Evolutionary conservation across 495 filamentous ascomycete species (phyloP), one percentile per base, ranked within the genome.

Genomic region (Penicillium daleae): DNA sequence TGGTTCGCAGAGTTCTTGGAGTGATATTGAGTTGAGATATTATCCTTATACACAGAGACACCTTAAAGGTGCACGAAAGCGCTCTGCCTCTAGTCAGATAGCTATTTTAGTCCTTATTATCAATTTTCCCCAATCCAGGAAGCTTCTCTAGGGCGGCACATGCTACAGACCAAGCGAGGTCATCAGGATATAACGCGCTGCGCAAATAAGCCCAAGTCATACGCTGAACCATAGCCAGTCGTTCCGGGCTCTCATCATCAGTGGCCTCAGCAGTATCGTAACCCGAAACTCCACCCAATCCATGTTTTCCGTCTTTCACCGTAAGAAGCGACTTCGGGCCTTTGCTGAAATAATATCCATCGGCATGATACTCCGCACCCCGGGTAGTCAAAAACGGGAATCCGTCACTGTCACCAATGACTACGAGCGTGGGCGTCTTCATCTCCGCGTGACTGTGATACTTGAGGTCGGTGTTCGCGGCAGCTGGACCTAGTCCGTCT

Each of bases 191-290:
- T 1, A 82, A 65, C 27, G 64, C 65, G 48, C 70, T 79, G 44
- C 71, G 65, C 49, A 80, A 62, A 62, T 80, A 82, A 12, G 79
- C 77, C 71, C 65, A 73, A 8, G 78, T 75, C 61, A 79, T 58
- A 35, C 78, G 67, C 61, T 78, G 78, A 10, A 79, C 76, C 3
- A 71, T 51, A 0, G 37, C 72, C 37, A 82, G 59, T 35, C 65
- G 64, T 53, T 77, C 65, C 2, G 76, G 76, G 31, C 73, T 74
- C 66, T 79, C 79, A 56, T 82, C 77, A 61, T 69, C 33, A 1
- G 73, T 70, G 3, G 64, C 56, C 64, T 80, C 79, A 3, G n/a
- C 54, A 8, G 71, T 66, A 57, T 80, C 77, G 73, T 74, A 80
- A 0, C 77, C 77, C 35, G 71, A 71, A 1, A 82, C 67, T 2